phyloP scores from a whole-genome alignment of 306 rosid species.

The Morella rubra region DNA sequence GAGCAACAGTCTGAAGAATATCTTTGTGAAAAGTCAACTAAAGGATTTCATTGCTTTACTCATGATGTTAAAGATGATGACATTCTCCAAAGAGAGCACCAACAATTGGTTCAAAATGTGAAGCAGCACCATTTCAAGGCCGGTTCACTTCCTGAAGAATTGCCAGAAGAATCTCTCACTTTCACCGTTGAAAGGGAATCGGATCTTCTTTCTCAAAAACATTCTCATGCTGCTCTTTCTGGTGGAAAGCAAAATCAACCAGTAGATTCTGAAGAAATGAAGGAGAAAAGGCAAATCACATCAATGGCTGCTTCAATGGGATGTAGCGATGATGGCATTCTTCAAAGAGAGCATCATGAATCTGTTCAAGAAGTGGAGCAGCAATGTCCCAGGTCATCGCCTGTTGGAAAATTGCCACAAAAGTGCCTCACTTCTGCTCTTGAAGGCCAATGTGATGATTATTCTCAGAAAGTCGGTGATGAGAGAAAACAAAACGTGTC shows the following conservation, averaged over 20 bases:
- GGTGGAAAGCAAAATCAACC: too few species aligned
- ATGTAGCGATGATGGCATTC: conserved; percentile 16
- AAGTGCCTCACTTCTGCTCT: not conserved
- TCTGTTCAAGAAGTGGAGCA: conserved; percentile 12
- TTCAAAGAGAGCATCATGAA: conserved; percentile 18
- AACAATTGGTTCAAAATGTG: conserved; percentile 14
- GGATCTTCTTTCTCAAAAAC: too few species aligned
- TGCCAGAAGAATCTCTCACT: too few species aligned
- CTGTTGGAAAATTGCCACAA: not conserved
- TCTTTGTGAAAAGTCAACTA: conserved; percentile 7
- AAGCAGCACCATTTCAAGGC: conserved; percentile 13
- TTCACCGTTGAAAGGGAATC: too few species aligned
- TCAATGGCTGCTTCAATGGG: too few species aligned
- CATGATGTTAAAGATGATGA: conserved; percentile 19
- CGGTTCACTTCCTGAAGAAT: too few species aligned
- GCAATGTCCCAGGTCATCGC: conserved; percentile 3
- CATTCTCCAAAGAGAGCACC: conserved; percentile 21
- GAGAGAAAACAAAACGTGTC: conserved; percentile 27
- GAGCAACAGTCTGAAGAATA: not conserved
- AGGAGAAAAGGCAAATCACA: too few species aligned
- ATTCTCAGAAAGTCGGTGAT: conserved; percentile 1
- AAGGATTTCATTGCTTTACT: conserved; percentile 13
- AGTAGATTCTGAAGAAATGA: too few species aligned
- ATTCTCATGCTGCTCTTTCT: too few species aligned
- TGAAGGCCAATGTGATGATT: not conserved